These are phyloP conservation scores for Solanum piurae DNA, from an alignment of 257 asterid species.

Conservation along the genomic window DNA sequence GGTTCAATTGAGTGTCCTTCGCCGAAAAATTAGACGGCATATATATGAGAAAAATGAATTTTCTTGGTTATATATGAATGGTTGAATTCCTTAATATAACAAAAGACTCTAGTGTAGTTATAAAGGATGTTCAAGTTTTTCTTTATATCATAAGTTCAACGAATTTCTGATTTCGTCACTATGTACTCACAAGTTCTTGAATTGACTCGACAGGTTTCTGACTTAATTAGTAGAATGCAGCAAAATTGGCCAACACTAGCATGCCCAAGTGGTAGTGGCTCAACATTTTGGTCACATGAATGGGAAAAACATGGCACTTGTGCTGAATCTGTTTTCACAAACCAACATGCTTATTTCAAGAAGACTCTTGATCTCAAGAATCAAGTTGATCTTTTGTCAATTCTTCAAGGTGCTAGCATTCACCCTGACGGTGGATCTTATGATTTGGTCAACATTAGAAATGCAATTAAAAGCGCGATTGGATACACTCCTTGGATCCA, in stretches of 20 bases:
- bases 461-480: slow-evolving; percentile 19
- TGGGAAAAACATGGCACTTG: slow-evolving; percentile 88
- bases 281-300: slow-evolving; percentile 72
- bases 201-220: slow-evolving; percentile 33
- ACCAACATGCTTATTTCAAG: slow-evolving; percentile 53
- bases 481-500: slow-evolving; percentile 46
- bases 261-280: slow-evolving; percentile 65
- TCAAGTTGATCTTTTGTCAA: slow-evolving; percentile 35
- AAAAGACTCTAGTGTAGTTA: neutral
- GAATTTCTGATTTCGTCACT: neutral
- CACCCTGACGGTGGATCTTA: slow-evolving; percentile 29
- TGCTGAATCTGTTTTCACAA: slow-evolving; percentile 28
- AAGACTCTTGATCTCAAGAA: slow-evolving; percentile 49
- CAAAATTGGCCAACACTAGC: slow-evolving; percentile 60
- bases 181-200: neutral
- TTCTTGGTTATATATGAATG: neutral
- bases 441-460: slow-evolving; percentile 33
- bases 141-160: neutral
- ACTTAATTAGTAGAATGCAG: slow-evolving; percentile 59
- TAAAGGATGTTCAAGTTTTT: neutral
- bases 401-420: slow-evolving; percentile 47
- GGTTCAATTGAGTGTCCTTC: neutral
- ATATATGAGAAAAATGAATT: neutral
- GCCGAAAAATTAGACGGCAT: neutral
- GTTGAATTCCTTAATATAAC: neutral